A percentile compares a stretch with the other conserved stretches of the same genome.
Evolutionary conservation across 257 asterid species (phyloP).

Genomic region (Anisodus tanguticus): DNA sequence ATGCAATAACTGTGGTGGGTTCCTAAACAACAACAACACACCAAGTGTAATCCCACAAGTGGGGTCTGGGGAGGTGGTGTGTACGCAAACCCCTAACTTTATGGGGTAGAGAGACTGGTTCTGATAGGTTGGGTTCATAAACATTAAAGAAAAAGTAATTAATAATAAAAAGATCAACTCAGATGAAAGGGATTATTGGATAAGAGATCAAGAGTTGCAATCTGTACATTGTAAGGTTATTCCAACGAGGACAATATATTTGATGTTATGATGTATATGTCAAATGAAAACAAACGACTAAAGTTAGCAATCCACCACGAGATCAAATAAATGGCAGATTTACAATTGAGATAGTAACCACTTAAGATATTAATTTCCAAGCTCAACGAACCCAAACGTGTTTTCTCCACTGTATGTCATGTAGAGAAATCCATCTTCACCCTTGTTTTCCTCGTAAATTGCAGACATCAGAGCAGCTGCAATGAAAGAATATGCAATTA

Average conservation of each 20-base stretch:
- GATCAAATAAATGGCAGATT: slow-evolving; percentile 1
- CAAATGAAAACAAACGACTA: neutral
- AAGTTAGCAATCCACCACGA: neutral
- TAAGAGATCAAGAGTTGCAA: slow-evolving; percentile 4
- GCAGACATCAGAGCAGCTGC: slow-evolving; percentile 76
- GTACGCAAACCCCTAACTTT: too few species aligned
- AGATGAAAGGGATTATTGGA: neutral
- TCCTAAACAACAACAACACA: neutral
- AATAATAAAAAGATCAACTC: neutral
- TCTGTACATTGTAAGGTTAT: neutral
- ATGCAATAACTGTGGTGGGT: neutral
- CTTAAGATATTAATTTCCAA: slow-evolving; percentile 23
- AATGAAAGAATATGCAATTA: slow-evolving; percentile 30
- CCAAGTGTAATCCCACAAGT: too few species aligned
- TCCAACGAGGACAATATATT: neutral
- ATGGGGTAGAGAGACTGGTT: too few species aligned
- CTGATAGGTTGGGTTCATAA: neutral
- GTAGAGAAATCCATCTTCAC: slow-evolving; percentile 88
- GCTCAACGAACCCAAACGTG: slow-evolving; percentile 59
- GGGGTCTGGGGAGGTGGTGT: too few species aligned
- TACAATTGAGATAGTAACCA: neutral
- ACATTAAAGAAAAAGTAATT: neutral
- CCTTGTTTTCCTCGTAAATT: slow-evolving; percentile 78
- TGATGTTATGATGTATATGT: neutral
- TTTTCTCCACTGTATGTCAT: slow-evolving; percentile 88